These are phyloP conservation scores for Termitomyces eurrhizus DNA, from an alignment of 768 basidiomycete genomes.

Conservation along the genomic window DNA sequence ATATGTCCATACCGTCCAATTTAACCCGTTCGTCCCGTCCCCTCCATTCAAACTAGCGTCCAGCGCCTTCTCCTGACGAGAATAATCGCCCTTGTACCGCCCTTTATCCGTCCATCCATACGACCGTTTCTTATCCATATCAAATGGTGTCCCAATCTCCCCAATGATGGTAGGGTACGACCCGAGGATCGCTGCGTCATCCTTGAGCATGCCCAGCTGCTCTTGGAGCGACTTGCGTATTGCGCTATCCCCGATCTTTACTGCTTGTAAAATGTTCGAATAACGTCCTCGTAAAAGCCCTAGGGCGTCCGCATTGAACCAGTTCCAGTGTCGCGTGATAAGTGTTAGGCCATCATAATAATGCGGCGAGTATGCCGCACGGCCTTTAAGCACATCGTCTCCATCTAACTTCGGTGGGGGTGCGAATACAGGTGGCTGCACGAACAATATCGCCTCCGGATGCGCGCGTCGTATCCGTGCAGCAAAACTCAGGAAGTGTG, in stretches of 20 bases:
- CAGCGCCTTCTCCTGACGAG: constrained; percentile 75
- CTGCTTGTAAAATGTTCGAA: constrained; percentile 58
- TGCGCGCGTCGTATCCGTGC: constrained; percentile 61
- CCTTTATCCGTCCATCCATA: constrained; percentile 78
- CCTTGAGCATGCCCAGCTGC: constrained; percentile 77
- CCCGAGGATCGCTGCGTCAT: constrained; percentile 65
- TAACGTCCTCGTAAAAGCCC: constrained; percentile 89
- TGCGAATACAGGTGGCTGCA: constrained; percentile 90
- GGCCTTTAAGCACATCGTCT: constrained; percentile 52
- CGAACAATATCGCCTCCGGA: constrained; percentile 82
- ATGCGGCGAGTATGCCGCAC: constrained; percentile 73
- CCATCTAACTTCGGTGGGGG: constrained; percentile 62
- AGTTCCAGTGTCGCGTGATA: constrained; percentile 89
- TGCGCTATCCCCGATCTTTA: constrained; percentile 76
- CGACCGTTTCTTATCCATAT: constrained; percentile 84
- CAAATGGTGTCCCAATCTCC: constrained; percentile 93
- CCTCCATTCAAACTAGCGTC: constrained; percentile 78
- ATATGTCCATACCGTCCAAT: constrained; percentile 88
- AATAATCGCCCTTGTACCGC: constrained; percentile 71
- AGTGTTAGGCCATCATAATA: constrained; percentile 96
- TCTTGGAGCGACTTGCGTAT: constrained; percentile 80
- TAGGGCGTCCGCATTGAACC: constrained; percentile 94
- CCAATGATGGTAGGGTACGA: constrained; percentile 88
- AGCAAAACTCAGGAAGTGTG: constrained; percentile 59
- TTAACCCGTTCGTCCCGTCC: constrained; percentile 73